Base-by-base conservation (phyloP, 306 rosid genomes). In the Betula pendula region DNA sequence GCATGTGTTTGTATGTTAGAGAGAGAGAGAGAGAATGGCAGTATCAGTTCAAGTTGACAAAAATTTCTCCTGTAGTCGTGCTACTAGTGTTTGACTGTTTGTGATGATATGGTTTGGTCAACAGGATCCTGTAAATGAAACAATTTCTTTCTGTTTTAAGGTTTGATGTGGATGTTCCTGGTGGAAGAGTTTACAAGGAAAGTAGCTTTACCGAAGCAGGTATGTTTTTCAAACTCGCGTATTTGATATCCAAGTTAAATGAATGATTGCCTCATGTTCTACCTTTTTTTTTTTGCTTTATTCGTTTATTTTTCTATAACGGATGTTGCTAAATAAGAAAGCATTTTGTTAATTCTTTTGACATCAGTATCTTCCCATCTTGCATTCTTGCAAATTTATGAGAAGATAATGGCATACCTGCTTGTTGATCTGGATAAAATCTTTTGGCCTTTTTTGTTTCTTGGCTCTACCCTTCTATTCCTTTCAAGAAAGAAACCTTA, bases 121-220 rank as follows among this genome's bases (percentile, higher is more conserved):
- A 76, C 38, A 45, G 58, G 33, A 52, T 67, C 40, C 49, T 51
- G 58, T 70, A 29, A 71, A 58, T 74, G 45, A 42, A 52, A 31
- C 43, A 31, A 19, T 50, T 25, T 74, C 50, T 72, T 69, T 89
- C 62, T 62, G 65, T 66, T 31, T 81, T 53, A 80, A 95, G 97
- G 97, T 92, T 95, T 82, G 97, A 95, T 85, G 99, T 95, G 38
- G 96, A 92, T 80, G 89, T 89, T 81, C 94, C 97, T 81, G 97
- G 97, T 77, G 99, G 96, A 87, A 89, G 97, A 79, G 88, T 83
- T 58, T 95, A 88, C 68, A 92, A 89, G 80, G 99, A 95, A 87
- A 86, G 96, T 82, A 92, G 70, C 69, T 89, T 88, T 73, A 95
- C 97, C 7, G 94, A 90, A 82, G 75, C 92, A 71, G 99, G 99